Base-by-base conservation (phyloP, 495 filamentous ascomycete species). In the Aspergillus taichungensis region DNA sequence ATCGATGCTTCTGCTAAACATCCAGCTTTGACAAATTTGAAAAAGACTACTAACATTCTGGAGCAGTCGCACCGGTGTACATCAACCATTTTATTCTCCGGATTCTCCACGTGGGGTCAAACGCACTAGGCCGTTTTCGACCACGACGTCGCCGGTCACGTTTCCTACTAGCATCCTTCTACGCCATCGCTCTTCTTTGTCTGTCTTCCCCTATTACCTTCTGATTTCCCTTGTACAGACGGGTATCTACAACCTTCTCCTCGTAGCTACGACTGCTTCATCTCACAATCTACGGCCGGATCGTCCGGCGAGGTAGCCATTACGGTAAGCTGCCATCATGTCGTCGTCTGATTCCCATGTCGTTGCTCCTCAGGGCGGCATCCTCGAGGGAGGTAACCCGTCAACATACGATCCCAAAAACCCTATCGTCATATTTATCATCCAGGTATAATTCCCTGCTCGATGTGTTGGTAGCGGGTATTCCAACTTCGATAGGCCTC, bases 401-500 rank as follows among this genome's bases (percentile, higher is more conserved):
- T 66, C 77, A 8, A 43, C 66, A 5, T 94, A 88, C 66, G 79
- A 84, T 45, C 50, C 84, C 8, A 81, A 74, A 46, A 87, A 95
- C 50, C 92, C 92, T n/a, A 85, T 98, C 52, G 80, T 85, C 33
- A 60, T 95, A 29, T 97, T 98, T 62, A 95, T 96, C 54, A 88
- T 97, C 40, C 91, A 97, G 82, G 89, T 83, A 72, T 24, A 24
- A 24, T 24, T 24, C 18, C 18, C 18, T 43, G 64, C 27, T 34
- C 43, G 37, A 50, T 43, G 29, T 39, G 31, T 40, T 9, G 18
- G 18, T 24, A 24, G 18, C 18, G 18, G 9, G 29, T 11, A 44
- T 38, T 13, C 37, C 29, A n/a, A 40, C 32, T 11, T 52, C 9
- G 6, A n/a, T 54, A 94, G 88, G 84, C 86, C 12, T 74, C 72